Evolutionary conservation across 2,329 filamentous ascomycete genomes (phyloP), one percentile per base, ranked within the genome.

Genomic region (Monosporascus sp.): DNA sequence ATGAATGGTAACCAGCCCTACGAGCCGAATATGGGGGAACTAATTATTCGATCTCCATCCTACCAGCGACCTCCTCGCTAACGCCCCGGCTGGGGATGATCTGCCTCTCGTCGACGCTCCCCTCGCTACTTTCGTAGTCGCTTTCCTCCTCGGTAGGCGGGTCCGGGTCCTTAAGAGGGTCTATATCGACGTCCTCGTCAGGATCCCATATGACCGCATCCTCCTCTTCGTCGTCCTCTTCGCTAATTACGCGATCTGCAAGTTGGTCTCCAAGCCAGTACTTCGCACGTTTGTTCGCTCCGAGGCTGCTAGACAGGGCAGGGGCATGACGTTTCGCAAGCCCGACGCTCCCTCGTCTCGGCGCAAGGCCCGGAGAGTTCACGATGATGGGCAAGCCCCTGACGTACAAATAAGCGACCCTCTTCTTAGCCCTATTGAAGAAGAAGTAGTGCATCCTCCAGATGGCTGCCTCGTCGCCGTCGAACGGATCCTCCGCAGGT

Each of bases 381-480:
- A 72, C 62, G 65, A 88, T 85, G 61, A 87, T 87, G 54, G 83
- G 93, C 46, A 97, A 83, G n/a, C 90, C 92, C 56, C 93, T 87
- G 46, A 97, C 82, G 66, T 97, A 95, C 46, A 99, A 76, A 69
- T 99, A 99, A 56, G 90, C 92, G 18, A 99, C 93, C 43, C 94
- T 85, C 76, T 97, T 97, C 66, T 87, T 81, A 25, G 86, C 78
- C 65, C 93, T 93, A 77, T 96, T 97, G 80, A 97, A 97, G 71
- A 97, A 96, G 76, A 99, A 96, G 72, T 96, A 97, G 70, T 97
- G 92, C 57, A 92, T 80, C 49, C 89, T 91, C 93, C 93, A 99
- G 57, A 99, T 92, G 9, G 92, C 88, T 57, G 90, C 89, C 66
- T 97, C 91, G 57, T 96, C 92, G 58, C 91, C 91, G 62, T 92